A percentile compares a stretch with the other conserved stretches of the same genome.
phyloP scores from a whole-genome alignment of 805 yeast species.

The Hagleromyces aurorensis region DNA sequence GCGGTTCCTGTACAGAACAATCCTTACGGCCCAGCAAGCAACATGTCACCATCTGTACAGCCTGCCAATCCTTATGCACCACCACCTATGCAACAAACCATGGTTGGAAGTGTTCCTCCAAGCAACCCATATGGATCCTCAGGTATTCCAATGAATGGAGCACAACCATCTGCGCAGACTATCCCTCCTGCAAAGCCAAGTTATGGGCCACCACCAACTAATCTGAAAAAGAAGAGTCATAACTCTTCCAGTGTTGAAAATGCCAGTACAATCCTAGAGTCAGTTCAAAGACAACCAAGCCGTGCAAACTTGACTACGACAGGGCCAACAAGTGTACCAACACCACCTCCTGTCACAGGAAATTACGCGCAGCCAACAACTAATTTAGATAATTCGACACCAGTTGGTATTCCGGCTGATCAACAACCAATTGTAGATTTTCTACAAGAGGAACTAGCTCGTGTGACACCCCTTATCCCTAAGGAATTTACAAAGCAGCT shows the following conservation, averaged over 20 bases:
- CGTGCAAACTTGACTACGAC: no score
- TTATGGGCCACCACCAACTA: constrained; percentile 31
- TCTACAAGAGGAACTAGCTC: constrained; percentile 46
- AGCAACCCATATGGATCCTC: constrained; percentile 13
- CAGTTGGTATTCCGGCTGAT: constrained; percentile 55
- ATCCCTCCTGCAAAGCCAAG: constrained; percentile 23
- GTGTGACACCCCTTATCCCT: constrained; percentile 68
- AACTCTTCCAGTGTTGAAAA: constrained; percentile 14
- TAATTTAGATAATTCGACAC: constrained; percentile 38
- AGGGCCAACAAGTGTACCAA: constrained; percentile 18
- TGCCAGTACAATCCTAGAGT: constrained; percentile 18
- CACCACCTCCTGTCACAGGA: constrained; percentile 21
- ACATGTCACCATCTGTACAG: constrained; percentile 5
- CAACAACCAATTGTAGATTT: constrained; percentile 51
- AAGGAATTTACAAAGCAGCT: constrained; percentile 65
- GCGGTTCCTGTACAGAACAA: constrained; percentile 13
- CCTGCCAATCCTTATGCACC: constrained; percentile 35
- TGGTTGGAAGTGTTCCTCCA: constrained; percentile 7
- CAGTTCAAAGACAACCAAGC: constrained; percentile 13
- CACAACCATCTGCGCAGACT: constrained; percentile 12
- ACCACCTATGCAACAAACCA: constrained; percentile 10
- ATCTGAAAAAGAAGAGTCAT: constrained; percentile 17
- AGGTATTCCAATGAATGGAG: no score
- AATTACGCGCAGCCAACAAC: constrained; percentile 11
- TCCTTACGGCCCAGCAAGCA: constrained; percentile 29